These are phyloP conservation scores for Geotrichum aggregatum DNA, from an alignment of 1,139 yeast genomes.

Conservation along the genomic window DNA sequence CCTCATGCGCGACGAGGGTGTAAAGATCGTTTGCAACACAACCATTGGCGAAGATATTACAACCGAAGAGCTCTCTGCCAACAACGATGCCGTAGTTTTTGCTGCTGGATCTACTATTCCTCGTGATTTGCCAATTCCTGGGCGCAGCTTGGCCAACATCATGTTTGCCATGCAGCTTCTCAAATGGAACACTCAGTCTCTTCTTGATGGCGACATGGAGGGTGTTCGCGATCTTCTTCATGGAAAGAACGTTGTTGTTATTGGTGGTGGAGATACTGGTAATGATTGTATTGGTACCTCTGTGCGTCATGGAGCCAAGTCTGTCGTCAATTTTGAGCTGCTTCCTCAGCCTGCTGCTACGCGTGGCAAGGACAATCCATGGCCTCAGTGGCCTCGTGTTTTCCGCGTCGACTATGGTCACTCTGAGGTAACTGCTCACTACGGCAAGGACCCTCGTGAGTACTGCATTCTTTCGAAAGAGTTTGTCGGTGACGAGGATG, in stretches of 20 bases:
- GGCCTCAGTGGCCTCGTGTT: conserved; percentile 99
- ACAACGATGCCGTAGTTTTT: conserved; percentile 77
- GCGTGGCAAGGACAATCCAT: conserved; percentile 93
- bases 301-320: conserved; percentile 93
- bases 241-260: conserved; percentile 89
- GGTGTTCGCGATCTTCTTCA: conserved; percentile 65
- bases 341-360: conserved; percentile 85
- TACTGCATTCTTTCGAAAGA: conserved; percentile 93
- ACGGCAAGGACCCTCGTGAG: conserved; percentile 96
- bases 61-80: conserved; percentile 59
- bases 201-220: conserved; percentile 75
- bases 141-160: conserved; percentile 85
- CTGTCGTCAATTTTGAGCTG: conserved; percentile 92
- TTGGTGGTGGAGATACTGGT: conserved; percentile 99
- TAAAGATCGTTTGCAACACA: conserved; percentile 68
- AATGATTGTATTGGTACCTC: conserved; percentile 98
- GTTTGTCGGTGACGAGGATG: conserved; percentile 89
- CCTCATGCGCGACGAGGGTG: conserved; percentile 85
- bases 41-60: conserved; percentile 77
- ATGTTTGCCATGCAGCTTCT: conserved; percentile 92
- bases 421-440: conserved; percentile 88
- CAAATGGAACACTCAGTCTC: conserved; percentile 83
- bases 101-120: conserved; percentile 98
- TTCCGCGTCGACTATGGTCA: conserved; percentile 98
- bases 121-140: conserved; percentile 89